Evolutionary conservation across 2,329 filamentous ascomycete species (phyloP).

Genomic region (Beauveria medogensis): DNA sequence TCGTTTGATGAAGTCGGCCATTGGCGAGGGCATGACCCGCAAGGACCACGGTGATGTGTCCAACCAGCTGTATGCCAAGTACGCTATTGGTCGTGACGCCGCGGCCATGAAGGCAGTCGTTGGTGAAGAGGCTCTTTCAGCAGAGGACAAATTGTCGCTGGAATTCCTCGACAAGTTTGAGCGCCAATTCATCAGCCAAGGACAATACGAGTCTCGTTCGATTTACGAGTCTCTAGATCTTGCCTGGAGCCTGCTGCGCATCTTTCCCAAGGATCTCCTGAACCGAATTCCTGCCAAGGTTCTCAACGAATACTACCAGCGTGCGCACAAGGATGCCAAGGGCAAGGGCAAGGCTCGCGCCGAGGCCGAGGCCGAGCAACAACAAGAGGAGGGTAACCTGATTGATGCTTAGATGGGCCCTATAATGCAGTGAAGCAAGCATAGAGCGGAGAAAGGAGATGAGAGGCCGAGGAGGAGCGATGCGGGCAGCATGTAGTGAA

Average conservation of each 20-base stretch:
- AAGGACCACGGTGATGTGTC: constrained; percentile 97
- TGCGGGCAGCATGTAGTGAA: not conserved
- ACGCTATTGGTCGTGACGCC: constrained; percentile 96
- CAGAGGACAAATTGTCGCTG: constrained; percentile 93
- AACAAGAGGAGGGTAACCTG: constrained; percentile 47
- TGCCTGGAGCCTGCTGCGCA: constrained; percentile 91
- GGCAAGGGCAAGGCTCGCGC: constrained; percentile 50
- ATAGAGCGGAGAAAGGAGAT: constrained; percentile 10
- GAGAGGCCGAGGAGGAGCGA: constrained; percentile 14
- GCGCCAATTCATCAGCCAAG: constrained; percentile 86
- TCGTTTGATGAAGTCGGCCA: constrained; percentile 99
- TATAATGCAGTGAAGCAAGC: constrained; percentile 1
- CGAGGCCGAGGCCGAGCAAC: constrained; percentile 33
- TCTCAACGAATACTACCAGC: constrained; percentile 75
- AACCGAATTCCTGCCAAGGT: constrained; percentile 87
- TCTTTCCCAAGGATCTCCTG: constrained; percentile 96
- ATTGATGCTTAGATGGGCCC: constrained; percentile 43
- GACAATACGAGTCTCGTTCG: constrained; percentile 80
- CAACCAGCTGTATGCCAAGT: constrained; percentile 99
- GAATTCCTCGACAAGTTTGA: constrained; percentile 99
- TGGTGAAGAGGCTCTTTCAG: constrained; percentile 90
- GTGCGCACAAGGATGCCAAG: constrained; percentile 55
- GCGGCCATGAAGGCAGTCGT: constrained; percentile 99
- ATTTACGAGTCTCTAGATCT: constrained; percentile 93
- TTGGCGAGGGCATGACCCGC: constrained; percentile 92